Evolutionary conservation across 179 eudicot genomes (phyloP).

Genomic region (Beta corolliflora): DNA sequence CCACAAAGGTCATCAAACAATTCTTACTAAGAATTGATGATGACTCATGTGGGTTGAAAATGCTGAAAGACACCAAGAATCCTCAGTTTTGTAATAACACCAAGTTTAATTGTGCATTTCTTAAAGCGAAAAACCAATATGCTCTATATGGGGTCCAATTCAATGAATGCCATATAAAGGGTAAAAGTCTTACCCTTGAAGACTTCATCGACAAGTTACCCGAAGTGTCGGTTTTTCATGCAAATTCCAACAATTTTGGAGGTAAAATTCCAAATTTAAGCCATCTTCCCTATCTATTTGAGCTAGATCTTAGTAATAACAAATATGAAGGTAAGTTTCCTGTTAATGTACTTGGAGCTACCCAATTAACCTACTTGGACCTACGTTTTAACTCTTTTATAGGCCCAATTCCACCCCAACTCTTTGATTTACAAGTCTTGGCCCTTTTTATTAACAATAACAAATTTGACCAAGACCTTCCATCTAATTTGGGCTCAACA

Average conservation of each 20-base stretch:
- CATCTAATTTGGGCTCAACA: conserved; percentile 37
- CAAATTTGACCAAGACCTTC: conserved; percentile 32
- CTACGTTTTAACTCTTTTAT: conserved; percentile 44
- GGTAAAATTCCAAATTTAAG: conserved; percentile 38
- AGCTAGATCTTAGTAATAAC: conserved; percentile 57
- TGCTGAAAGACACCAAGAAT: conserved; percentile 23
- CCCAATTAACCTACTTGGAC: conserved; percentile 40
- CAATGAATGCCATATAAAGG: conserved; percentile 30
- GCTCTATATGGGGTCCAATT: conserved; percentile 36
- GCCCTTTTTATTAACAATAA: conserved; percentile 55
- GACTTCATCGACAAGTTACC: conserved; percentile 32
- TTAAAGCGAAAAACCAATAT: not conserved
- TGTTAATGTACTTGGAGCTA: conserved; percentile 20
- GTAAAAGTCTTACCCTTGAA: conserved; percentile 23
- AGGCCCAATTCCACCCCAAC: conserved; percentile 42
- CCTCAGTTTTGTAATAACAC: conserved; percentile 32
- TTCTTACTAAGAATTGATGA: conserved; percentile 27
- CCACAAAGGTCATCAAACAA: conserved; percentile 27
- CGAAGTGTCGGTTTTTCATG: conserved; percentile 46
- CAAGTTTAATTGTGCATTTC: conserved; percentile 37
- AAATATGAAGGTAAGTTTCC: conserved; percentile 35
- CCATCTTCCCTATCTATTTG: conserved; percentile 30
- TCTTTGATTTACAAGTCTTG: conserved; percentile 28
- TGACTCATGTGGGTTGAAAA: conserved; percentile 30
- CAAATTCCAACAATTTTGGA: conserved; percentile 40